Conservation (phyloP, 2,329 filamentous ascomycete species). For the Microcyclospora pomicola region DNA sequence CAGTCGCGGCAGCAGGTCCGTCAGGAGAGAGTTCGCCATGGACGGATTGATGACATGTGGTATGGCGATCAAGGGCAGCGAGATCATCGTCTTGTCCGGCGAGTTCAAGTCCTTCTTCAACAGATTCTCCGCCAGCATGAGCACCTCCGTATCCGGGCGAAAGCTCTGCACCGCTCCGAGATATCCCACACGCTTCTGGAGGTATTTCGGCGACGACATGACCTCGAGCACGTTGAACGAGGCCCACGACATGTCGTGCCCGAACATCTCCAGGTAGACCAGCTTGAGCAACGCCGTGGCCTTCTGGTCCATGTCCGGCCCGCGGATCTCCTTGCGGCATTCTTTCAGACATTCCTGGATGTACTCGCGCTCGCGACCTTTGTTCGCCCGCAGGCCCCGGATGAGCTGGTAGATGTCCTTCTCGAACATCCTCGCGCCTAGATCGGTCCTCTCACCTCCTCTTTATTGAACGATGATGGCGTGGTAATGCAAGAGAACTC, state of each 20-base stretch:
- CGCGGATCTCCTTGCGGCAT: constrained; percentile 84
- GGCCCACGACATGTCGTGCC: constrained; percentile 98
- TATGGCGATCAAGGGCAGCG: constrained; percentile 76
- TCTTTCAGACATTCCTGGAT: constrained; percentile 87
- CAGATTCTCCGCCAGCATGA: constrained; percentile 94
- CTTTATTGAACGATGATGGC: too few species aligned
- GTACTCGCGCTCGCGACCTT: constrained; percentile 88
- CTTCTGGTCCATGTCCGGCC: constrained; percentile 95
- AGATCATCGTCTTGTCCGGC: constrained; percentile 60
- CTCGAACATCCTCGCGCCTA: too few species aligned
- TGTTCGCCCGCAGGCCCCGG: constrained; percentile 84
- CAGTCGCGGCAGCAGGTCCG: constrained; percentile 73
- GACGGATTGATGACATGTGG: constrained; percentile 90
- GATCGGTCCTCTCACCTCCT: too few species aligned
- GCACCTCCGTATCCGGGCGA: constrained; percentile 82
- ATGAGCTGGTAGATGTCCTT: constrained; percentile 99
- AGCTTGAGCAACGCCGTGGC: constrained; percentile 90
- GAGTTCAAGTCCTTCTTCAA: constrained; percentile 85
- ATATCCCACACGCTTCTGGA: constrained; percentile 92
- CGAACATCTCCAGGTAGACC: constrained; percentile 97
- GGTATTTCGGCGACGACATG: constrained; percentile 91
- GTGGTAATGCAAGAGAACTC: too few species aligned
- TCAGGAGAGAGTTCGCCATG: constrained; percentile 75
- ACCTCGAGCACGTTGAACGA: constrained; percentile 97
- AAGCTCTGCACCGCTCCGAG: constrained; percentile 93